phyloP scores from a whole-genome alignment of 345 rosid species.

The sweet orange (Citrus sinensis) region DVS_A1.0 CM039162.1:32684501-32685000 shows the following conservation, averaged over 20 bases:
- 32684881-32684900: neutral
- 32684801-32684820: neutral
- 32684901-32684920: neutral
- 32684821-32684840: neutral
- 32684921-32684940: too few relatives aligned
- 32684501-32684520: constrained; percentile 66
- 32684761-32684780: constrained; percentile 13
- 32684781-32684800: constrained; percentile 21
- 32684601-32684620: constrained; percentile 62
- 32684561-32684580: constrained; percentile 65
- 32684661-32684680: constrained; percentile 91
- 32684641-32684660: constrained; percentile 66
- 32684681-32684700: constrained; percentile 73
- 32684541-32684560: constrained; percentile 60
- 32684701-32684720: constrained; percentile 74
- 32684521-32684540: constrained; percentile 73
- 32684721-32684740: constrained; percentile 46
- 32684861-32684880: neutral
- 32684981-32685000: too few relatives aligned
- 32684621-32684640: constrained; percentile 60
- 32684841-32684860: neutral
- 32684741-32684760: constrained; percentile 10
- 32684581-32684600: constrained; percentile 41
- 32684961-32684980: too few relatives aligned
- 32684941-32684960: too few relatives aligned